Conservation (phyloP, 2,329 filamentous ascomycete genomes). For the Seiridium cupressi region DNA sequence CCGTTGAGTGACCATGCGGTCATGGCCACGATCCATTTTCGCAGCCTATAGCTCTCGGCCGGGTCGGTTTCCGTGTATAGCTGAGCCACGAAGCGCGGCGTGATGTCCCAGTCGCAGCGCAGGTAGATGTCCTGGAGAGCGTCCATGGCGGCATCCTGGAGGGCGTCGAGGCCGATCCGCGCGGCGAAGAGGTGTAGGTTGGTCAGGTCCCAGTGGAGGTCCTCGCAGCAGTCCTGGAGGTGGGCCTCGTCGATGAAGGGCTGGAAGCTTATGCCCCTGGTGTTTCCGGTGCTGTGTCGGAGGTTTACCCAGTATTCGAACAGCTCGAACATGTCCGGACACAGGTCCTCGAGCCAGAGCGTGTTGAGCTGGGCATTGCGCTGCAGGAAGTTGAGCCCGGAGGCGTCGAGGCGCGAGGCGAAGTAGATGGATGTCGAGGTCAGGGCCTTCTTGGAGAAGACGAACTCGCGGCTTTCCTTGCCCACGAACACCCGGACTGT, state of each 20-base stretch:
- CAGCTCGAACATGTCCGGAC: conserved; percentile 30
- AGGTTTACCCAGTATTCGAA: conserved; percentile 31
- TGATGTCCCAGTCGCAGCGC: conserved; percentile 57
- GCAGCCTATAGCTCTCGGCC: conserved; percentile 47
- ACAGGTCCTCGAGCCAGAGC: conserved; percentile 28
- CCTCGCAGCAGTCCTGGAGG: conserved; percentile 24
- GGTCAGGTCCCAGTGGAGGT: conserved; percentile 55
- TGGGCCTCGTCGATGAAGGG: conserved; percentile 24
- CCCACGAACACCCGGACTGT: conserved; percentile 30
- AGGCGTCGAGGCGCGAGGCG: conserved; percentile 18
- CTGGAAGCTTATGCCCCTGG: conserved; percentile 17
- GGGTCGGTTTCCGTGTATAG: conserved; percentile 54
- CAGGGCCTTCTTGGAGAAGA: conserved; percentile 27
- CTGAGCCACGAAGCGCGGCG: conserved; percentile 47
- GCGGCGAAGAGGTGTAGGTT: conserved; percentile 58
- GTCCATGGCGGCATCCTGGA: conserved; percentile 59
- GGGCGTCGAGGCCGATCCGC: conserved; percentile 43
- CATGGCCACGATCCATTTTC: conserved; percentile 61
- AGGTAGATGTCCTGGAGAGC: conserved; percentile 59
- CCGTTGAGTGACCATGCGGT: conserved; percentile 53
- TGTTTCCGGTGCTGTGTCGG: not conserved
- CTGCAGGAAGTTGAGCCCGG: conserved; percentile 18
- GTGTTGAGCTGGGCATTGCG: conserved; percentile 18
- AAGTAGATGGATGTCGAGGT: conserved; percentile 27
- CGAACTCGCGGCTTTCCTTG: conserved; percentile 22